phyloP scores from a whole-genome alignment of 805 yeast genomes.

The Zygosaccharomyces bailii region DNA sequence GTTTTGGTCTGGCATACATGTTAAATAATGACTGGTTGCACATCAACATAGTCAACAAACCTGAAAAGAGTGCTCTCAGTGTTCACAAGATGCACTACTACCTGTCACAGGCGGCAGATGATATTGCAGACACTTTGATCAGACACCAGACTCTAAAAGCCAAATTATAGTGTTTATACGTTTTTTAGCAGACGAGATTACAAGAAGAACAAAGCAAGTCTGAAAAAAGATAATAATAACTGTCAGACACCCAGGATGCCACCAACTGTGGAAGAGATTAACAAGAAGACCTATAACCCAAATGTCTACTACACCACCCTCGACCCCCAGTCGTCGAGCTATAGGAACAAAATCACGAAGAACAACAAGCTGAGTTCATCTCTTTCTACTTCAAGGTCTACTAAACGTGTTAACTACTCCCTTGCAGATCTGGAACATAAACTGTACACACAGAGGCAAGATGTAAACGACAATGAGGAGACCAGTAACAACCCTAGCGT shows the following conservation, averaged over 20 bases:
- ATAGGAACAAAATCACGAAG: constrained; percentile 22
- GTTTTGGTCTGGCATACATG: constrained; percentile 93
- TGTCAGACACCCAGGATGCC: constrained; percentile 1
- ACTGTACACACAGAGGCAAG: constrained; percentile 23
- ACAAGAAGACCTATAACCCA: constrained; percentile 33
- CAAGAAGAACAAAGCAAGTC: background rate
- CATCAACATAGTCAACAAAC: constrained; percentile 69
- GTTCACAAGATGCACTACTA: constrained; percentile 54
- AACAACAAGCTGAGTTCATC: constrained; percentile 9
- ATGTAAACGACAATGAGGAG: constrained; percentile 10
- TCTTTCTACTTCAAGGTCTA: constrained; percentile 24
- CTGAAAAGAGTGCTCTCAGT: constrained; percentile 36
- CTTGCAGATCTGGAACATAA: constrained; percentile 35
- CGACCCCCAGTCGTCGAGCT: constrained; percentile 23
- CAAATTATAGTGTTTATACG: constrained; percentile 12
- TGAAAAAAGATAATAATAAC: no score
- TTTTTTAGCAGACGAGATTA: constrained; percentile 3
- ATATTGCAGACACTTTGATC: constrained; percentile 62
- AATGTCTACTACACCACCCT: constrained; percentile 32
- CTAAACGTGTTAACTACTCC: constrained; percentile 36
- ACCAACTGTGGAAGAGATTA: constrained; percentile 33
- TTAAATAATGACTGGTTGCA: constrained; percentile 80
- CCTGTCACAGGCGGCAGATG: constrained; percentile 74
- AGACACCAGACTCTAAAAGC: constrained; percentile 14
- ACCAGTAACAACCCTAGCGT: constrained; percentile 14